Base-by-base conservation (phyloP, 495 filamentous ascomycete species). In the Aspergillus avenaceus region DNA sequence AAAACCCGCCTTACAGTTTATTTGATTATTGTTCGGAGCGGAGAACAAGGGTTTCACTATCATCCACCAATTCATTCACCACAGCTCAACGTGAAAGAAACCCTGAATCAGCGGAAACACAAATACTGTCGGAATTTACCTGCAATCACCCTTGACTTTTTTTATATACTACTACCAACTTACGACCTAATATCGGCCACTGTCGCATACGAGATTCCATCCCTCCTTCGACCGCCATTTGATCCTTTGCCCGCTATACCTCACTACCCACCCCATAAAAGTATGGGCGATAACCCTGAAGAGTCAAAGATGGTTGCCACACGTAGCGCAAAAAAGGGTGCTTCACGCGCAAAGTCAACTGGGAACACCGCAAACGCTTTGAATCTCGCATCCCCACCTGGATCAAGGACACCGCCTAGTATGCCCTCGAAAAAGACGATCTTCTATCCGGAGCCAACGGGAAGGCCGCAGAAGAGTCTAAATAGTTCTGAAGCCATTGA, bases 401-500 rank as follows among this genome's bases (percentile, higher is more conserved):
- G 66, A 6, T 72, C 72, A 2, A 71, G 68, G 37, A 77, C 73
- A 29, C 73, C 73, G 11, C 73, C 73, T 31, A 72, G 63, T 41
- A 65, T 67, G 60, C 67, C 71, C 7, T 45, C 60, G 1, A 75
- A 73, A 54, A 66, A 60, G 44, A 74, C 70, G 0, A 52, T 73
- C 14, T 61, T 67, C 31, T 74, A 70, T 44, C 66, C 63, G 11
- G 71, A 73, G 41, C 49, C 67, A 41, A 45, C 51, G 21, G 62
- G 56, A 0, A 59, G 51, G 27, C 62, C 48, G 21, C 51, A 64
- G 42, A 55, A 63, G 41, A 57, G 46, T 19, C 59, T 63, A 38
- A 70, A 66, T 36, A 70, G 62, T 24, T 80, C 79, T 21, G 81
- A 83, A 43, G 72, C 82, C 1, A 68, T 86, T 26, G 84, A 87